Evolutionary conservation across 2,329 filamentous ascomycete genomes (phyloP), one percentile per base, ranked within the genome.

Genomic region (Fonsecaea multimorphosa): DNA sequence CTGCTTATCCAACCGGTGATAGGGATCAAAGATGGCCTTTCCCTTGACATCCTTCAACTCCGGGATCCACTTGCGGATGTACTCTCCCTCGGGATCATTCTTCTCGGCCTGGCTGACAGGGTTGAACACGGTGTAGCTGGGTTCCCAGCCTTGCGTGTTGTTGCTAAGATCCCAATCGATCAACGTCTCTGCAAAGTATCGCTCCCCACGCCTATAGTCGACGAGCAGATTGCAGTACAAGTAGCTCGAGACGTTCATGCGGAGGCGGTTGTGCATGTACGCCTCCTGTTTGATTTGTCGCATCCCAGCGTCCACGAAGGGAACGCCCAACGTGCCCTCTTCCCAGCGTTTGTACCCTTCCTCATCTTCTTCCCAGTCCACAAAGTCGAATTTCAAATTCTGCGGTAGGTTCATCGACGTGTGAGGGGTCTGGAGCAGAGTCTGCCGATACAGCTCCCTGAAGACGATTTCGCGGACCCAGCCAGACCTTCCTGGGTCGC

Each of bases 21-120:
- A 77, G 0, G 82, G 82, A 63, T 80, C 80, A 70, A 83, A 84
- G 1, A 85, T 72, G 1, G 79, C 82, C 66, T 84, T 84, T 0
- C 86, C 87, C 72, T 84, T 74, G 1, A 92, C 77, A 0, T 76
- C 82, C 36, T 76, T 81, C 67, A 95, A 78, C 78, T 95, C 91
- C 0, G 87, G 86, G 2, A 94, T 81, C 91, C 91, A 94, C 70
- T 86, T 87, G 55, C 89, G 83, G 65, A 94, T 93, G 61, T 70
- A 94, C 19, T 86, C 84, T 0, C 91, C 91, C 0, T 88, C 80
- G 0, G 84, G 80, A 74, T 95, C 91, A 72, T 93, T 93, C 78
- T 88, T 92, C 81, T 93, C 89, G 67, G 88, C 90, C 79, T 94
- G 91, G 19, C 89, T 77, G 60, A 90, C 76, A 1, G 91, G 91